Evolutionary conservation across 2,329 filamentous ascomycete genomes (phyloP).

Genomic region (Beauveria australis): DNA sequence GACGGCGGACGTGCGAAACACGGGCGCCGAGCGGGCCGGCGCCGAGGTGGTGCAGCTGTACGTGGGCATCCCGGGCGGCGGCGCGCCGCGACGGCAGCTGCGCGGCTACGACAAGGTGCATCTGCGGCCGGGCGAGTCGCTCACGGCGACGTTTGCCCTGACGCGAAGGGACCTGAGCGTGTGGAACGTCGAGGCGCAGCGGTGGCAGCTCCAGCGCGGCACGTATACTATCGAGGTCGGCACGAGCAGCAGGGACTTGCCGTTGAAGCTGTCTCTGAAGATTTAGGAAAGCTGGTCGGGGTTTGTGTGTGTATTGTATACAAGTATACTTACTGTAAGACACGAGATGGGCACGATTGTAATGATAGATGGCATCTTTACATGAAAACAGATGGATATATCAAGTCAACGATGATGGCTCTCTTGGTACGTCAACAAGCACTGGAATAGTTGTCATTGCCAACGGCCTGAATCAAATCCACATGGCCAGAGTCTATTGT

Average conservation of each 20-base stretch:
- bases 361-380: too few relatives aligned
- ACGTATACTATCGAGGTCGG: slow-evolving; percentile 38
- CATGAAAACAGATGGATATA: too few relatives aligned
- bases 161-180: slow-evolving; percentile 57
- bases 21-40: slow-evolving; percentile 29
- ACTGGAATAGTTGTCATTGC: too few relatives aligned
- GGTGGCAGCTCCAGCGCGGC: slow-evolving; percentile 47
- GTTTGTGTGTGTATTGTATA: too few relatives aligned
- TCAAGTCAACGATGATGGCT: too few relatives aligned
- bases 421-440: too few relatives aligned
- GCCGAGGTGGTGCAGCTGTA: slow-evolving; percentile 43
- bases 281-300: slow-evolving; percentile 18
- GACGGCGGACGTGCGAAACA: slow-evolving; percentile 32
- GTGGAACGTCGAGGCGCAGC: slow-evolving; percentile 54
- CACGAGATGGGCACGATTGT: too few relatives aligned
- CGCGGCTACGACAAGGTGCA: slow-evolving; percentile 57
- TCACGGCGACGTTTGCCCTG: slow-evolving; percentile 41
- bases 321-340: too few relatives aligned
- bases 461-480: too few relatives aligned
- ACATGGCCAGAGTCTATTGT: too few relatives aligned
- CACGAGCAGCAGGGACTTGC: slow-evolving; percentile 37
- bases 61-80: slow-evolving; percentile 39
- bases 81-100: slow-evolving; percentile 47
- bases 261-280: slow-evolving; percentile 29
- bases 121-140: slow-evolving; percentile 36